Base-by-base conservation (phyloP, 2,329 filamentous ascomycete species). In the Biscogniauxia sp. region DNA sequence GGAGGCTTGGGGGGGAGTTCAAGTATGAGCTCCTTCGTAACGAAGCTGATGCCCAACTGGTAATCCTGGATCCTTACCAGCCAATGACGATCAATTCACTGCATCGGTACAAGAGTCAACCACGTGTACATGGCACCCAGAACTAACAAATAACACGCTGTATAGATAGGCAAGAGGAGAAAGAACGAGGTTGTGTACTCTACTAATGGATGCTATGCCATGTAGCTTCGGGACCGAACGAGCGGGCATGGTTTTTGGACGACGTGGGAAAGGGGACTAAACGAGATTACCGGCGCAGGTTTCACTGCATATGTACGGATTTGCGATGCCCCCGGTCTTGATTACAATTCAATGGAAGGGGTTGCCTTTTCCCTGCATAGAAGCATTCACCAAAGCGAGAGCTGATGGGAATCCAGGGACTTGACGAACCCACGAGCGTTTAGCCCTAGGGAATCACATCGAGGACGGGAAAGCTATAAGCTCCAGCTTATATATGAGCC, bases 231-330 rank as follows among this genome's bases (percentile, higher is more conserved):
- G 65, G 60, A 63, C 61, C 64, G 65, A 62, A 53, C 51, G 11
- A 51, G 55, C 49, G 56, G 55, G 53, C 53, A 51, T 62, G 59
- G 53, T 49, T 55, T 32, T 59, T 26, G 55, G 54, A 37, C 51
- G 23, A 54, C 20, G 41, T 61, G 54, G 25, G 53, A 53, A 49
- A 51, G 54, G 23, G 49, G 49, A 45, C 50, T 52, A 60, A 26
- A 61, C 26, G 37, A 53, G 64, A 64, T 67, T 67, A 64, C 66
- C 65, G 62, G 64, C 61, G 63, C 61, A 49, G 49, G 65, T 67
- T 51, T 52, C 62, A 67, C 65, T 49, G 56, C 65, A 63, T 64
- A 61, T 64, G 63, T 57, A 63, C 54, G 56, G 37, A 45, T 45
- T 45, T 45, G 37, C 37, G 17, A 45, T 11, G 15, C 11, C 37